Percentiles rank a stretch among this genome's conserved stretches.
Conservation (phyloP, 441 rosid species). For the Pelargonium hybrid region DNA sequence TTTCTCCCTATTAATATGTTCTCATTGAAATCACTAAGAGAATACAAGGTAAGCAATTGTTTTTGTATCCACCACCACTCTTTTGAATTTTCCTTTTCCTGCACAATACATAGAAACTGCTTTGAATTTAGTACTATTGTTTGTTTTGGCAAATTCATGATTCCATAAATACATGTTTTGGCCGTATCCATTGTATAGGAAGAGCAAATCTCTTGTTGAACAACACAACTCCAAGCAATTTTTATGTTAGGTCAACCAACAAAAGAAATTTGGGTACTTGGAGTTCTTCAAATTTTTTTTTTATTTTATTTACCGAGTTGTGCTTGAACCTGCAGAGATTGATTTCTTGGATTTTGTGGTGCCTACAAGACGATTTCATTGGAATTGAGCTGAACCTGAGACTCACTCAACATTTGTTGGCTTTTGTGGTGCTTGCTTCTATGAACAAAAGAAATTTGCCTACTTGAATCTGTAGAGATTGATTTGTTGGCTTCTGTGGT, state of each 20-base stretch:
- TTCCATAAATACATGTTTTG: not conserved
- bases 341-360: not conserved
- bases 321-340: too few species aligned
- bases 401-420: too few species aligned
- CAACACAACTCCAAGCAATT: too few species aligned
- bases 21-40: not conserved
- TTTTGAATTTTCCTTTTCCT: too few species aligned
- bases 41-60: not conserved
- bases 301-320: not conserved
- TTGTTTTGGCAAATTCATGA: not conserved
- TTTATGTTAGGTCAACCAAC: too few species aligned
- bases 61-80: too few species aligned
- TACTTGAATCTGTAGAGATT: too few species aligned
- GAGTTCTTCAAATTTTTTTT: not conserved
- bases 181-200: not conserved
- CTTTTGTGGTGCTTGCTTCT: too few species aligned
- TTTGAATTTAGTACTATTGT: not conserved
- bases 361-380: not conserved
- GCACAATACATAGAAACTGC: too few species aligned
- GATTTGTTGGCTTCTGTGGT: too few species aligned
- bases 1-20: not conserved
- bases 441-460: too few species aligned
- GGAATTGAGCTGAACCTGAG: not conserved
- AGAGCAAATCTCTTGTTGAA: not conserved
- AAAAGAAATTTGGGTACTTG: too few species aligned